Conservation (phyloP, 2,329 filamentous ascomycete genomes). For the Ceratocystis albifundus region DNA sequence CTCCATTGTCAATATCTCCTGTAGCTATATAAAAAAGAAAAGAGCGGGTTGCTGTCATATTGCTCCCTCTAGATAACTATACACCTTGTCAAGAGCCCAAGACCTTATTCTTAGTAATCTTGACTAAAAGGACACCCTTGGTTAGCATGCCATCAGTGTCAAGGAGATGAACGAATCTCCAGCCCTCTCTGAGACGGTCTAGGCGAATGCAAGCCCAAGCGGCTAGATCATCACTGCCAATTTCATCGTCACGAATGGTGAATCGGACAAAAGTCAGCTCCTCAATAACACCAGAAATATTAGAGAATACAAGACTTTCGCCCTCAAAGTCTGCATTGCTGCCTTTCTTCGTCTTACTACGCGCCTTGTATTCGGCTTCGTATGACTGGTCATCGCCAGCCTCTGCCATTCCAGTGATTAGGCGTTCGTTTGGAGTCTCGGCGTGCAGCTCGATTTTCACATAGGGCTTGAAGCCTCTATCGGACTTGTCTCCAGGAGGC, state of each 20-base stretch:
- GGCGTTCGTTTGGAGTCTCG: conserved; percentile 47
- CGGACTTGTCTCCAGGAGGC: conserved; percentile 40
- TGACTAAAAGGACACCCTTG: conserved; percentile 60
- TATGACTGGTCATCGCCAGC: conserved; percentile 29
- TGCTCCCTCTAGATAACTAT: neutral
- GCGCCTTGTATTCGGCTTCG: conserved; percentile 43
- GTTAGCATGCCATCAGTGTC: conserved; percentile 55
- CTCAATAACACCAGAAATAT: conserved; percentile 47
- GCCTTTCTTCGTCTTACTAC: conserved; percentile 47
- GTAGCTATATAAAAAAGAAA: neutral
- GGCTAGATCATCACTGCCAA: conserved; percentile 64
- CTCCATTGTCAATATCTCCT: neutral
- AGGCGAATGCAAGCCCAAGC: conserved; percentile 84
- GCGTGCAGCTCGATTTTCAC: conserved; percentile 76
- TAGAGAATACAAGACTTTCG: conserved; percentile 47
- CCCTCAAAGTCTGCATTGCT: conserved; percentile 51
- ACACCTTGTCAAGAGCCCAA: conserved; percentile 14
- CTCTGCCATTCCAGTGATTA: conserved; percentile 32
- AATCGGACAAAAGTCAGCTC: conserved; percentile 66
- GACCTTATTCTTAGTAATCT: conserved; percentile 51
- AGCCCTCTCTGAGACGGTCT: conserved; percentile 64
- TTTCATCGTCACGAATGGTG: conserved; percentile 78
- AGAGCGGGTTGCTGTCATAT: neutral
- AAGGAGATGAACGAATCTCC: conserved; percentile 64
- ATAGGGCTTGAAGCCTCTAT: conserved; percentile 60